Evolutionary conservation across 2,329 filamentous ascomycete species (phyloP).

Genomic region (Aspergillus viridinutans): DNA sequence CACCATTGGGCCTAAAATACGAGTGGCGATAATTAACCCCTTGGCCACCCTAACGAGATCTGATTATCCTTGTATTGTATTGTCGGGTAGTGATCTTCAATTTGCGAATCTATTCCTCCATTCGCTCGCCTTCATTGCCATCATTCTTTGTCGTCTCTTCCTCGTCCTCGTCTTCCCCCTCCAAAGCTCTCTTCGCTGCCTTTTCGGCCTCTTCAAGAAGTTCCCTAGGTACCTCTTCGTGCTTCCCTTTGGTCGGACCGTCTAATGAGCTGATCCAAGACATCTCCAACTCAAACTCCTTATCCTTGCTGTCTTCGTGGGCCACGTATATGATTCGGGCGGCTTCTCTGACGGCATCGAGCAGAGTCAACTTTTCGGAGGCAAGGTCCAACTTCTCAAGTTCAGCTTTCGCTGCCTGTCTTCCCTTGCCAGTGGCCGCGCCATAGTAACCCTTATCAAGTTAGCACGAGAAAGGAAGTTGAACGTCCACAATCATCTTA

Average conservation of each 20-base stretch:
- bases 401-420: conserved; percentile 95
- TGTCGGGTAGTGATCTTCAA: neutral
- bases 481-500: conserved; percentile 26
- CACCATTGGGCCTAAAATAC: neutral
- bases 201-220: conserved; percentile 87
- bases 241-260: conserved; percentile 86
- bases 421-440: conserved; percentile 92
- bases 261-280: conserved; percentile 86
- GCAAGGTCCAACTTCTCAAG: conserved; percentile 93
- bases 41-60: conserved; percentile 5
- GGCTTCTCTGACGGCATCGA: conserved; percentile 91
- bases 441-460: conserved; percentile 78
- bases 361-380: conserved; percentile 69
- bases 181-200: conserved; percentile 83
- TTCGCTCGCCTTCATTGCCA: conserved; percentile 66
- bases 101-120: conserved; percentile 68
- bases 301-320: conserved; percentile 99
- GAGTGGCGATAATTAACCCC: neutral
- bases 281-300: conserved; percentile 99
- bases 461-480: conserved; percentile 17
- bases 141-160: conserved; percentile 61
- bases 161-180: conserved; percentile 78
- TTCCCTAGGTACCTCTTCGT: conserved; percentile 89
- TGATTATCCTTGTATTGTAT: conserved; percentile 9
- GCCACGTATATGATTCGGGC: conserved; percentile 95